A percentile compares a stretch with the other conserved stretches of the same genome.
These are phyloP conservation scores for Prunella vulgaris DNA, from an alignment of 257 asterid species.

Conservation along the genomic window DNA sequence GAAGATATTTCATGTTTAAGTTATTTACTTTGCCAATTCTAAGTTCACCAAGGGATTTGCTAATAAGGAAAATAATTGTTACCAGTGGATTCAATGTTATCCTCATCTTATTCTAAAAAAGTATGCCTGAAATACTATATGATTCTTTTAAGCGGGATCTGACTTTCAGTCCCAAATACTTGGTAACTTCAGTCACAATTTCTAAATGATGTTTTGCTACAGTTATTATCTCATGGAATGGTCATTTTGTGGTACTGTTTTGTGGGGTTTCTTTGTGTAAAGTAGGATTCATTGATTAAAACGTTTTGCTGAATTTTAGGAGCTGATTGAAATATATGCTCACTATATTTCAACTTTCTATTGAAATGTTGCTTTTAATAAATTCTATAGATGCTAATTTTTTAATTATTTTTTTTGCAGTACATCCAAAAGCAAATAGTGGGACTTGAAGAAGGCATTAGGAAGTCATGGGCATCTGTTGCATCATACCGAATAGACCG, in stretches of 20 bases:
- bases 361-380: slow-evolving; percentile 9
- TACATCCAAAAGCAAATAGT: slow-evolving; percentile 75
- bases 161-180: slow-evolving; percentile 7
- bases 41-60: not conserved
- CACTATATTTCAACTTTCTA: not conserved
- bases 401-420: slow-evolving; percentile 56
- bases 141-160: not conserved
- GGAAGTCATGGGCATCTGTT: slow-evolving; percentile 73
- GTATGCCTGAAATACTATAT: not conserved
- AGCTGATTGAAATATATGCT: not conserved
- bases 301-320: not conserved
- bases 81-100: not conserved
- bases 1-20: not conserved
- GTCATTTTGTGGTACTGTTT: slow-evolving; percentile 9
- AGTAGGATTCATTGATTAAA: slow-evolving; percentile 1
- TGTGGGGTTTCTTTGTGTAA: slow-evolving; percentile 3
- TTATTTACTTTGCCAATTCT: not conserved
- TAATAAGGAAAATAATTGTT: slow-evolving; percentile 5
- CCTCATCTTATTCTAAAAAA: not conserved
- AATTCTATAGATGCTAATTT: slow-evolving; percentile 14
- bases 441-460: slow-evolving; percentile 75
- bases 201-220: not conserved
- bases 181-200: not conserved
- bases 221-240: not conserved
- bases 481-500: slow-evolving; percentile 32